Percentiles rank a stretch among this genome's conserved stretches.
These are phyloP conservation scores for Crucihimalaya himalaica DNA, from an alignment of 345 rosid species.

Conservation along the genomic window DNA sequence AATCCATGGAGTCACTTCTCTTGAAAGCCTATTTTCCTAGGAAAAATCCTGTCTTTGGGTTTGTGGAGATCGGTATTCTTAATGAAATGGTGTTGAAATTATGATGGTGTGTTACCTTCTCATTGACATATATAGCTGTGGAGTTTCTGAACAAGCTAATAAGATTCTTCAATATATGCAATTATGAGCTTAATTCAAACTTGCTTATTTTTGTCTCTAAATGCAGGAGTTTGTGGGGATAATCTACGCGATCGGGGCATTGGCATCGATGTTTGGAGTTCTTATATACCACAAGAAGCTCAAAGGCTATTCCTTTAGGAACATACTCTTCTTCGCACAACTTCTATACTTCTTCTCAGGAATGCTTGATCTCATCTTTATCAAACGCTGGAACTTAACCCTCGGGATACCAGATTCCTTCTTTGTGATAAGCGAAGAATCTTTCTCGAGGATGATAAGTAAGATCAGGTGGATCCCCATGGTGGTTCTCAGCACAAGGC, in stretches of 20 bases:
- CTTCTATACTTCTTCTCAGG: slow-evolving; percentile 64
- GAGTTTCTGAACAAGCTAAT: neutral
- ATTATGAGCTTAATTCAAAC: slow-evolving; percentile 2
- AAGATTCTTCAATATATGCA: neutral
- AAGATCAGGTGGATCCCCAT: slow-evolving; percentile 81
- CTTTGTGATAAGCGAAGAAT: slow-evolving; percentile 71
- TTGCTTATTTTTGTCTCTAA: neutral
- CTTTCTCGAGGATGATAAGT: slow-evolving; percentile 55
- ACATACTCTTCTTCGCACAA: slow-evolving; percentile 58
- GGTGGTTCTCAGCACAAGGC: slow-evolving; percentile 70
- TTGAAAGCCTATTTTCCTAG: neutral
- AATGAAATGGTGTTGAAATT: neutral
- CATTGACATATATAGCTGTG: slow-evolving; percentile 2
- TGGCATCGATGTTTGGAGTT: slow-evolving; percentile 78
- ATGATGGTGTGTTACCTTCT: neutral
- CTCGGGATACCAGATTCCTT: slow-evolving; percentile 73
- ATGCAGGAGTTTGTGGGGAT: slow-evolving; percentile 70
- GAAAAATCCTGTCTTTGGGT: slow-evolving; percentile 2
- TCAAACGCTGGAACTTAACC: slow-evolving; percentile 66
- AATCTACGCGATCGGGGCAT: slow-evolving; percentile 67
- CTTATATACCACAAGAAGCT: slow-evolving; percentile 73
- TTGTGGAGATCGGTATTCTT: neutral
- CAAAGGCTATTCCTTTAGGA: slow-evolving; percentile 64
- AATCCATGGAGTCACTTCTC: neutral
- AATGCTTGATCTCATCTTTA: slow-evolving; percentile 69